Percentiles rank a stretch among this genome's conserved stretches.
Evolutionary conservation across 1,284 basidiomycete genomes (phyloP).

Genomic region (Puccinia triticina): DNA sequence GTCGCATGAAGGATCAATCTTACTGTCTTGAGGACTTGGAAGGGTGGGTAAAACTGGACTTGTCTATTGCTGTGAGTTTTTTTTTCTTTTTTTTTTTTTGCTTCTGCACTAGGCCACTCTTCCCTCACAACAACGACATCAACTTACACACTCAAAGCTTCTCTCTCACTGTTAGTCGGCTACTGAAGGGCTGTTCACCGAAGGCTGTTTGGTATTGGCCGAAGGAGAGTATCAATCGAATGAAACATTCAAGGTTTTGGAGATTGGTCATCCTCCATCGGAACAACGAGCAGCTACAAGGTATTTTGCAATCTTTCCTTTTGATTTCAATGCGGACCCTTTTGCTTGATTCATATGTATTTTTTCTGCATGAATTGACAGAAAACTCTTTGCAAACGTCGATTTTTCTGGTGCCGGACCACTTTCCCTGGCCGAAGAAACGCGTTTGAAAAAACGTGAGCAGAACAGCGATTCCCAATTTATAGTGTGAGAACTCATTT

Average conservation of each 20-base stretch:
- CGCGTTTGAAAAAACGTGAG: constrained; percentile 61
- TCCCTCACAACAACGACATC: not conserved
- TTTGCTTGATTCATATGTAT: not conserved
- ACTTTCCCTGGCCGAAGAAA: constrained; percentile 88
- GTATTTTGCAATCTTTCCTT: constrained; percentile 62
- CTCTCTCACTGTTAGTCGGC: constrained; percentile 69
- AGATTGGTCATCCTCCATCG: constrained; percentile 95
- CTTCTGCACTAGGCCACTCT: not conserved
- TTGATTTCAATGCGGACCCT: not conserved
- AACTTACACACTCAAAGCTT: constrained; percentile 1
- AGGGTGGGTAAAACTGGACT: constrained; percentile 84
- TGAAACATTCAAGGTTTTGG: constrained; percentile 81
- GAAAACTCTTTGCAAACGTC: constrained; percentile 86
- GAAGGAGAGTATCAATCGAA: constrained; percentile 97
- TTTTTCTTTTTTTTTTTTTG: too few species aligned
- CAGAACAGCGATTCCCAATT: constrained; percentile 30
- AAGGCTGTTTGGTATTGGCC: constrained; percentile 90
- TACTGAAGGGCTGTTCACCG: constrained; percentile 93
- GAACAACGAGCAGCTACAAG: constrained; percentile 79
- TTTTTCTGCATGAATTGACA: constrained; percentile 58
- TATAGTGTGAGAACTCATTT: constrained; percentile 22
- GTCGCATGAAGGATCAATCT: constrained; percentile 83
- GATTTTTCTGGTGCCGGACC: constrained; percentile 93
- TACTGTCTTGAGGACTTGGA: constrained; percentile 92
- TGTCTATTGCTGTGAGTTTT: constrained; percentile 75